phyloP scores from a whole-genome alignment of 1,284 basidiomycete genomes.

The Phlebopus sp. region DNA sequence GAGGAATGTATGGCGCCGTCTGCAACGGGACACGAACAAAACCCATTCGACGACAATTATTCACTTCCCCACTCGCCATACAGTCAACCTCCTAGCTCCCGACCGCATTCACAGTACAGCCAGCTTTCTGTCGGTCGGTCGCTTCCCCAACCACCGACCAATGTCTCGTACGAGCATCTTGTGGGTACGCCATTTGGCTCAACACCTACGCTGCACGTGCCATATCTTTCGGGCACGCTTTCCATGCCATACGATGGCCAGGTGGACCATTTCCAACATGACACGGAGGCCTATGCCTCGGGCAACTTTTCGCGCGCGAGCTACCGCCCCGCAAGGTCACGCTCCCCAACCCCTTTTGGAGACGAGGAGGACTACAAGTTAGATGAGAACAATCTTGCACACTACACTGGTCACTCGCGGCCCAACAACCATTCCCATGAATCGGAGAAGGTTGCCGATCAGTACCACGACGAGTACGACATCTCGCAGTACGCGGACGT shows the following conservation, averaged over 20 bases:
- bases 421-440: constrained; percentile 24
- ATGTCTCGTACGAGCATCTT: constrained; percentile 14
- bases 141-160: constrained; percentile 22
- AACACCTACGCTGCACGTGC: constrained; percentile 9
- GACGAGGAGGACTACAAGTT: constrained; percentile 69
- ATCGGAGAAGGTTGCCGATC: constrained; percentile 30
- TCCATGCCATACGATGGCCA: constrained; percentile 18
- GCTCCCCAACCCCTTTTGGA: constrained; percentile 68
- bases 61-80: constrained; percentile 23
- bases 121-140: constrained; percentile 22
- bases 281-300: constrained; percentile 65
- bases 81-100: constrained; percentile 21
- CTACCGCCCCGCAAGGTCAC: constrained; percentile 53
- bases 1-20: constrained; percentile 22
- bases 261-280: constrained; percentile 51
- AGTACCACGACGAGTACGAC: constrained; percentile 25
- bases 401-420: constrained; percentile 45
- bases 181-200: constrained; percentile 25
- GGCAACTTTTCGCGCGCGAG: constrained; percentile 51
- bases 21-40: constrained; percentile 21
- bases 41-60: constrained; percentile 27
- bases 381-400: constrained; percentile 50
- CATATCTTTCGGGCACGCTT: constrained; percentile 14
- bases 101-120: constrained; percentile 27
- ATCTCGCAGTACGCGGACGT: constrained; percentile 34